Evolutionary conservation across 495 filamentous ascomycete genomes (phyloP).

Genomic region (Penicillium angulare): DNA sequence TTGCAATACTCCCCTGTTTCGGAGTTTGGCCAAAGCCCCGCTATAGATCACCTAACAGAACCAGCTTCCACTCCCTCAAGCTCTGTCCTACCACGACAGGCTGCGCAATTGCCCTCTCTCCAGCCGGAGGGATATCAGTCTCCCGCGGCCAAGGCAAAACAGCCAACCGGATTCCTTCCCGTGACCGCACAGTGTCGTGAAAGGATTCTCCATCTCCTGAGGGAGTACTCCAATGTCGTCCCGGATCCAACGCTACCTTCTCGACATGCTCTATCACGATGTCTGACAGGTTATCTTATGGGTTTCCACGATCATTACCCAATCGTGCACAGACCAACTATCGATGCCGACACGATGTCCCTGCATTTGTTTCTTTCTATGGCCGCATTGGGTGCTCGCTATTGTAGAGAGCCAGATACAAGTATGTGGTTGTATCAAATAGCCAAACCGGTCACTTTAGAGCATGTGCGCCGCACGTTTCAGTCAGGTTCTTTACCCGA

Average conservation of each 20-base stretch:
- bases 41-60: constrained; percentile 16
- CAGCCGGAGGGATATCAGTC: constrained; percentile 37
- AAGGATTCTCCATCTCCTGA: constrained; percentile 23
- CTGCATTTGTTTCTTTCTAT: constrained; percentile 64
- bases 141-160: constrained; percentile 24
- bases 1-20: constrained; percentile 30
- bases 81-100: constrained; percentile 39
- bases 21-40: constrained; percentile 28
- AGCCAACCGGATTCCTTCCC: constrained; percentile 31
- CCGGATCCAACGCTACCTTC: constrained; percentile 43
- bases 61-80: constrained; percentile 29
- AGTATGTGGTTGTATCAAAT: constrained; percentile 49
- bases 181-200: constrained; percentile 39
- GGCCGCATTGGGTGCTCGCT: constrained; percentile 63
- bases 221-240: constrained; percentile 35
- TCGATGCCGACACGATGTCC: constrained; percentile 51
- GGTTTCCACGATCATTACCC: constrained; percentile 70
- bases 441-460: constrained; percentile 38
- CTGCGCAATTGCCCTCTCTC: constrained; percentile 38
- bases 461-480: constrained; percentile 35
- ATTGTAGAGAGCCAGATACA: constrained; percentile 47
- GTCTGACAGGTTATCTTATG: constrained; percentile 64
- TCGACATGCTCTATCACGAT: constrained; percentile 62
- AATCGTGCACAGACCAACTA: constrained; percentile 64
- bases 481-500: constrained; percentile 21